These are phyloP conservation scores for Arabidopsis lyrata DNA, from an alignment of 441 rosid genomes.

Conservation along the genomic window DNA sequence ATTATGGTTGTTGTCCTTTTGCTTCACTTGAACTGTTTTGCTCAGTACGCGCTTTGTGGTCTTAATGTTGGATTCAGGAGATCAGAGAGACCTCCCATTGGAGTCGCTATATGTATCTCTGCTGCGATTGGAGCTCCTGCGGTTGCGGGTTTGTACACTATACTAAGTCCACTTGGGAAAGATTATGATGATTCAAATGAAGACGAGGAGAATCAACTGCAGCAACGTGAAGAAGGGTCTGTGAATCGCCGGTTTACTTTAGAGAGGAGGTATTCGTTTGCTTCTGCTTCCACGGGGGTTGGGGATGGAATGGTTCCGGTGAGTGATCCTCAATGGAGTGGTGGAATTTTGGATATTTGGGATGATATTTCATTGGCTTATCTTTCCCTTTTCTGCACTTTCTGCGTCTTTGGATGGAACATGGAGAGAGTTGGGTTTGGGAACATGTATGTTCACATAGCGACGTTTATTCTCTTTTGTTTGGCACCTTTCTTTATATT, in stretches of 20 bases:
- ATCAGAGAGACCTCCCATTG: slow-evolving; percentile 80
- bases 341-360: slow-evolving; percentile 87
- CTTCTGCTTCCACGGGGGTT: slow-evolving; percentile 45
- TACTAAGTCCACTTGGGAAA: slow-evolving; percentile 84
- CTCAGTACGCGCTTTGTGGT: slow-evolving; percentile 93
- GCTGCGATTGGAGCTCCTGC: slow-evolving; percentile 92
- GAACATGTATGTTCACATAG: slow-evolving; percentile 93
- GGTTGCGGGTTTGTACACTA: slow-evolving; percentile 74
- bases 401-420: slow-evolving; percentile 94
- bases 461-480: slow-evolving; percentile 84
- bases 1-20: slow-evolving; percentile 78
- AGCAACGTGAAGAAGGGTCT: slow-evolving; percentile 40
- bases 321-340: slow-evolving; percentile 75
- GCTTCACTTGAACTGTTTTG: slow-evolving; percentile 87
- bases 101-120: slow-evolving; percentile 81
- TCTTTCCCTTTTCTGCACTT: slow-evolving; percentile 77
- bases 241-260: slow-evolving; percentile 47
- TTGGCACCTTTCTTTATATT: slow-evolving; percentile 94
- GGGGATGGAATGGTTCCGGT: slow-evolving; percentile 52
- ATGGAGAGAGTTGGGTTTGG: slow-evolving; percentile 97
- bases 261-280: slow-evolving; percentile 77
- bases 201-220: slow-evolving; percentile 76
- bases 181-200: slow-evolving; percentile 56
- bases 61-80: slow-evolving; percentile 81
- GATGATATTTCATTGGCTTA: slow-evolving; percentile 84